phyloP scores from a whole-genome alignment of 2,329 filamentous ascomycete species.

The Trichoderma aggressivum region DNA sequence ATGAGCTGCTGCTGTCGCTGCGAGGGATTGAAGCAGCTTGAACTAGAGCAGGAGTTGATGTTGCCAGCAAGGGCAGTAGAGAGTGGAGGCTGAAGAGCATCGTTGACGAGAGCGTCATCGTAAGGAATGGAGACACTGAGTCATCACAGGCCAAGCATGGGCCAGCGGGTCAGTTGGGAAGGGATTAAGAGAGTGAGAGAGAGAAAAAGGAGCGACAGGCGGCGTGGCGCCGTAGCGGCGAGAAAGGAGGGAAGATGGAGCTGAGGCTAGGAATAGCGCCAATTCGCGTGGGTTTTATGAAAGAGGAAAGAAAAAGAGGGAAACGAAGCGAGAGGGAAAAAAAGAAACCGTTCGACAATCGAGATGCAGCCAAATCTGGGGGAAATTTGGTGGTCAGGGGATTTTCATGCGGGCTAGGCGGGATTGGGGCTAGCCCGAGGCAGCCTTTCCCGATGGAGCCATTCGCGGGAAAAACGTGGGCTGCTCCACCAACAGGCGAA shows the following conservation, averaged over 20 bases:
- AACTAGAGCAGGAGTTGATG: neutral
- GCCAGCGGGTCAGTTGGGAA: neutral
- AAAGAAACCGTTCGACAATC: neutral
- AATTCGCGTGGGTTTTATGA: neutral
- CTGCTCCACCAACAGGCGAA: neutral
- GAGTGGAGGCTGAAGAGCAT: slow-evolving; percentile 4
- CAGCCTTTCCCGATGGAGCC: slow-evolving; percentile 15
- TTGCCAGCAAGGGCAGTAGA: slow-evolving; percentile 8
- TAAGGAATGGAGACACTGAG: slow-evolving; percentile 8
- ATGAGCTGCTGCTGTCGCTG: neutral
- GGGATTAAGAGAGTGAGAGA: no score
- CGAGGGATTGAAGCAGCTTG: slow-evolving; percentile 8
- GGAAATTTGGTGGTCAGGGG: slow-evolving; percentile 16
- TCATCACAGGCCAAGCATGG: slow-evolving; percentile 2
- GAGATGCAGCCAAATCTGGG: slow-evolving; percentile 13
- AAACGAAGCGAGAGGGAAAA: neutral
- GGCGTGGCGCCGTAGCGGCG: slow-evolving; percentile 5
- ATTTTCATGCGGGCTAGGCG: neutral
- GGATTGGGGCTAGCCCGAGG: neutral
- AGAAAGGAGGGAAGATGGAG: neutral
- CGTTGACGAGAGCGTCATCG: slow-evolving; percentile 1
- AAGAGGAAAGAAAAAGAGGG: neutral
- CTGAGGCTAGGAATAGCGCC: neutral
- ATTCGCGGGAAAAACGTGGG: slow-evolving; percentile 4
- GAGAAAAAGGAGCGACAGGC: slow-evolving; percentile 11